Conservation (phyloP, 2,329 filamentous ascomycete species). For the Fusarium algeriense region DNA sequence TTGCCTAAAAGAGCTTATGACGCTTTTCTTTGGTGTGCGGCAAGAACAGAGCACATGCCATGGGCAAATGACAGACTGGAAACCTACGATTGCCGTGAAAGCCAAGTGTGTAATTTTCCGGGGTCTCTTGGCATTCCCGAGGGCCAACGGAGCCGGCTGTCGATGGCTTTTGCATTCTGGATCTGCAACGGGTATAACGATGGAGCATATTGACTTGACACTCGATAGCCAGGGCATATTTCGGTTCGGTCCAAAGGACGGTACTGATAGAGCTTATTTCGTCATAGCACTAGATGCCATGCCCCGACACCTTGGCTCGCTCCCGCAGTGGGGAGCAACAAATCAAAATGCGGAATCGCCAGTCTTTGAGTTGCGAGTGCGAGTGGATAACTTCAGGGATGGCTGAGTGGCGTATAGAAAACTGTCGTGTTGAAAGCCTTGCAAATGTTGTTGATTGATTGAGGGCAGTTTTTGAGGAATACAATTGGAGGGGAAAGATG, state of each 20-base stretch:
- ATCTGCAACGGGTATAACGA: constrained; percentile 14
- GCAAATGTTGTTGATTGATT: background rate
- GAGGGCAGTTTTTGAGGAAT: background rate
- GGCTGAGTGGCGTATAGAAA: constrained; percentile 1
- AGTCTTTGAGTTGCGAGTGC: background rate
- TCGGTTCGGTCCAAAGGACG: constrained; percentile 49
- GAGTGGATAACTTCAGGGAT: background rate
- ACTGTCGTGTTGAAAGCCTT: background rate
- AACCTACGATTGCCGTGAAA: constrained; percentile 4
- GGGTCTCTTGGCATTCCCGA: constrained; percentile 40
- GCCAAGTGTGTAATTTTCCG: constrained; percentile 3
- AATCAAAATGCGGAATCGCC: constrained; percentile 9
- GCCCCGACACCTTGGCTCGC: constrained; percentile 29
- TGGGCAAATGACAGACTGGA: constrained; percentile 15
- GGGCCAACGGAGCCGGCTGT: constrained; percentile 43
- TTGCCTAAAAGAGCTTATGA: constrained; percentile 11
- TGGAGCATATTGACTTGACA: background rate
- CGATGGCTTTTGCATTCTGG: background rate
- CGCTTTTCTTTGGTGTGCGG: constrained; percentile 1
- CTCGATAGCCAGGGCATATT: constrained; percentile 26
- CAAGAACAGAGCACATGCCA: constrained; percentile 19
- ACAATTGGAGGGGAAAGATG: constrained; percentile 22
- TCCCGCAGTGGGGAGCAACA: constrained; percentile 38
- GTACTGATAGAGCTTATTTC: constrained; percentile 35
- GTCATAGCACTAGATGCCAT: constrained; percentile 26